Evolutionary conservation across 495 filamentous ascomycete species (phyloP), one percentile per base, ranked within the genome.

Genomic region (Glutinoglossum americanum): DNA sequence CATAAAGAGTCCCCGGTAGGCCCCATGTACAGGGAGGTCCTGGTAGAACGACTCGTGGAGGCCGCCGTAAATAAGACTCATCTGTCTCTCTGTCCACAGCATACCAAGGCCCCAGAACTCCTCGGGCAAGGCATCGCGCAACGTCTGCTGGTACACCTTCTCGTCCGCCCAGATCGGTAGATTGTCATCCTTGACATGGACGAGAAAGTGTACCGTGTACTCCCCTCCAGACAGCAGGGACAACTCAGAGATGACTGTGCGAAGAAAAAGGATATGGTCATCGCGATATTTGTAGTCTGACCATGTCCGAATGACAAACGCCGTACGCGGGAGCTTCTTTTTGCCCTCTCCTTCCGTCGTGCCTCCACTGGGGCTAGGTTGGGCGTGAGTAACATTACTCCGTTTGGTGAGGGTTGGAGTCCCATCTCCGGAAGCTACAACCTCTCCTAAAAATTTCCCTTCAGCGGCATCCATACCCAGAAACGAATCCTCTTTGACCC

Each of bases 31-130:
- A 0, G 85, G 86, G 1, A 95, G 72, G 7, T 80, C 81, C 11
- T 82, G 79, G 54, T 77, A 76, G 65, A 74, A 82, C 25, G 78
- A 81, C 61, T 94, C 87, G 56, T 79, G 74, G 35, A 98, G 71
- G 25, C 80, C 87, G 54, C 87, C 79, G 65, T 98, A 98, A 57
- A 94, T 73, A 28, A 89, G 77, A 30, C 78, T 69, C 89, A 96
- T 96, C 69, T 96, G 89, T 8, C 80, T 77, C 67, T 93, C 87
- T 11, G 86, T 85, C 92, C 92, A 98, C 3, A 98, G 77, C 0
- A 84, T 87, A 19, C 82, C 83, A 68, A 98, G 83, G 8, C 87
- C 89, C 21, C 75, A 79, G 70, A 98, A 97, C 62, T 98, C 92
- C 39, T 75, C 74, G 0, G 92, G 92, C 28, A 96, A 75, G 0